Conservation (phyloP, 768 basidiomycete species). For the Podaxis sp. region DNA sequence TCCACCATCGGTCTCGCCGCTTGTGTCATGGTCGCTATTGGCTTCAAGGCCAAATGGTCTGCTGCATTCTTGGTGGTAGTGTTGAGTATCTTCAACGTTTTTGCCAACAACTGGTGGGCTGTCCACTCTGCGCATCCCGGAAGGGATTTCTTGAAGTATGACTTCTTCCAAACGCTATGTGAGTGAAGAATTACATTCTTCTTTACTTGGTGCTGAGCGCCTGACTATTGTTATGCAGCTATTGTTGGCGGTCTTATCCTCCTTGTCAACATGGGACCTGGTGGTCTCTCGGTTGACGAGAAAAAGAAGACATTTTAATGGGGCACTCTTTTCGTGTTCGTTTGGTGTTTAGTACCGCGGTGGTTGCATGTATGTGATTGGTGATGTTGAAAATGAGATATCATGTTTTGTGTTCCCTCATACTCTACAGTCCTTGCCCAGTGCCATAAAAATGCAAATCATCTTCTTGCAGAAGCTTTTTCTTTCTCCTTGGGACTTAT, state of each 20-base stretch:
- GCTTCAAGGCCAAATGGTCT: slow-evolving; percentile 99
- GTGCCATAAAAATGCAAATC: background rate
- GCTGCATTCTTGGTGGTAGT: slow-evolving; percentile 92
- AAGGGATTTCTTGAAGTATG: slow-evolving; percentile 98
- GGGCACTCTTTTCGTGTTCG: slow-evolving; percentile 1
- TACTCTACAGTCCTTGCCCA: background rate
- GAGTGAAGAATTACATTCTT: slow-evolving; percentile 18
- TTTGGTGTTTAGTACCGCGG: background rate
- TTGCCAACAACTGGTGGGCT: slow-evolving; percentile 99
- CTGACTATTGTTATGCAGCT: slow-evolving; percentile 30
- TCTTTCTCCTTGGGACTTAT: no score
- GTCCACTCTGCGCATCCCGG: slow-evolving; percentile 91
- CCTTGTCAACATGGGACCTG: slow-evolving; percentile 97
- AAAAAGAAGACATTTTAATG: slow-evolving; percentile 92
- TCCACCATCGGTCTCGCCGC: slow-evolving; percentile 88
- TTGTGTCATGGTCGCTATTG: slow-evolving; percentile 94
- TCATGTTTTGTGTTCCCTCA: background rate
- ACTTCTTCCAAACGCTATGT: slow-evolving; percentile 98
- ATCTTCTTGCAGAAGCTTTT: no score
- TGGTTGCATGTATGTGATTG: background rate
- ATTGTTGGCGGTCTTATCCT: slow-evolving; percentile 97
- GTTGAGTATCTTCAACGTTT: slow-evolving; percentile 92
- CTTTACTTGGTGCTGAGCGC: background rate
- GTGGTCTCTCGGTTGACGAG: slow-evolving; percentile 96
- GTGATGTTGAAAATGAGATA: background rate